Conservation (phyloP, 768 basidiomycete species). For the Hydnum rufescens region DNA sequence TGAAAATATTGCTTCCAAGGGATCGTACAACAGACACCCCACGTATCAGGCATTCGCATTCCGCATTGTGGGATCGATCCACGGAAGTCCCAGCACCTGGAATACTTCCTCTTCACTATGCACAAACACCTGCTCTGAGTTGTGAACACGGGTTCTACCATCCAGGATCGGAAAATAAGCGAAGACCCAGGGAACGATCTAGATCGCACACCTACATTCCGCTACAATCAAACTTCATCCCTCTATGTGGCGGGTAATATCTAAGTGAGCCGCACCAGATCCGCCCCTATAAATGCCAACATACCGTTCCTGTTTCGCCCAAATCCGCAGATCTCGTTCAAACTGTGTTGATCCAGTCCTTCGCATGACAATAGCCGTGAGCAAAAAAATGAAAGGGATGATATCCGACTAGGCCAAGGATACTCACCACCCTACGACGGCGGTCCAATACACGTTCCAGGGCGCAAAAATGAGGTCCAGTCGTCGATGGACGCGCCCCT, state of each 20-base stretch:
- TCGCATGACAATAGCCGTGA: neutral
- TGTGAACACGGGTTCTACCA: no score
- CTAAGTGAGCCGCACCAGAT: constrained; percentile 1
- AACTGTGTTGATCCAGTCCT: constrained; percentile 87
- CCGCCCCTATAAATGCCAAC: constrained; percentile 5
- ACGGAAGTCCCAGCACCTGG: constrained; percentile 44
- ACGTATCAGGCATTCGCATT: constrained; percentile 56
- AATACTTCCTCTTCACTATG: constrained; percentile 56
- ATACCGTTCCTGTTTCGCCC: constrained; percentile 46
- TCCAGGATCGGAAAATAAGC: no score
- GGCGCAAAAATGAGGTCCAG: constrained; percentile 71
- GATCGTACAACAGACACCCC: no score
- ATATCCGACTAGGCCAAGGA: constrained; percentile 11
- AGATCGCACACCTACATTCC: constrained; percentile 33
- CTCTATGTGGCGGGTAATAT: constrained; percentile 27
- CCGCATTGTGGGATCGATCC: constrained; percentile 47
- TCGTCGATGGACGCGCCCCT: constrained; percentile 33
- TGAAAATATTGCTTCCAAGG: no score
- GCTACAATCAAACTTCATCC: constrained; percentile 69
- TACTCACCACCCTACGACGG: constrained; percentile 67
- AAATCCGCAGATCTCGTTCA: constrained; percentile 59
- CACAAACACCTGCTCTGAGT: constrained; percentile 39
- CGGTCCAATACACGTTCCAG: constrained; percentile 67
- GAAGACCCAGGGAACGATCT: neutral
- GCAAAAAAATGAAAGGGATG: neutral